Base-by-base conservation (phyloP, 1,139 yeast species). In the Tardiomyces depauwii region DNA sequence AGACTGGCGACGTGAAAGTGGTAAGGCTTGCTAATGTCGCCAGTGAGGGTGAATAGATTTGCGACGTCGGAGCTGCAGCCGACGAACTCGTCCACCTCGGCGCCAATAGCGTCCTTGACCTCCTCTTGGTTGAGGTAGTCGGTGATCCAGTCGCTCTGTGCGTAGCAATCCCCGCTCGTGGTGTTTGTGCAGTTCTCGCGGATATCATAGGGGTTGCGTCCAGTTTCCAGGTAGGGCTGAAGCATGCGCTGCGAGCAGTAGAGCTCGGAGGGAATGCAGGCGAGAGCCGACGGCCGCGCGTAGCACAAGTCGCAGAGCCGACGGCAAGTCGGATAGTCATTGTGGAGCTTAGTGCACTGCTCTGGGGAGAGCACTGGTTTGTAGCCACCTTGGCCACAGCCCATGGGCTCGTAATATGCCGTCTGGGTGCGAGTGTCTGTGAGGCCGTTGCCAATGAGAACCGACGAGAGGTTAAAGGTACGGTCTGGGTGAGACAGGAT, bases 341-440 rank as follows among this genome's bases (percentile, higher is more conserved):
- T 62, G 41, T 71, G 71, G 76, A 85, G 70, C 42, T 63, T 62
- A 25, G 70, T 72, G 65, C 95, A 85, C 38, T 72, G 73, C 38
- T 78, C 79, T 47, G 79, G 81, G 6, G 70, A 58, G 46, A 84
- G 68, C 4, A 85, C 80, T 32, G 84, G 72, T 30, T 78, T 77
- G 61, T 80, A 78, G 1, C 94, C 95, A 48, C 91, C 91, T 58
- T 74, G 65, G 43, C 91, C 91, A 63, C 95, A 85, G 12, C 96
- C 97, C 98, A 91, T 91, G 65, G 94, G 95, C 69, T 85, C 84
- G 67, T 87, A 91, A 65, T 80, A 80, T 56, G 82, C 83, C 65
- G 83, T 85, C 70, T 91, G 98, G 52, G 80, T 78, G 64, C 86
- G 76, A 14, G 95, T 88, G 66, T 91, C 96, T 21, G 93, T 83